Evolutionary conservation across 176 grass and related monocot genomes (phyloP).

Genomic region (Bothriochloa decipiens): DNA sequence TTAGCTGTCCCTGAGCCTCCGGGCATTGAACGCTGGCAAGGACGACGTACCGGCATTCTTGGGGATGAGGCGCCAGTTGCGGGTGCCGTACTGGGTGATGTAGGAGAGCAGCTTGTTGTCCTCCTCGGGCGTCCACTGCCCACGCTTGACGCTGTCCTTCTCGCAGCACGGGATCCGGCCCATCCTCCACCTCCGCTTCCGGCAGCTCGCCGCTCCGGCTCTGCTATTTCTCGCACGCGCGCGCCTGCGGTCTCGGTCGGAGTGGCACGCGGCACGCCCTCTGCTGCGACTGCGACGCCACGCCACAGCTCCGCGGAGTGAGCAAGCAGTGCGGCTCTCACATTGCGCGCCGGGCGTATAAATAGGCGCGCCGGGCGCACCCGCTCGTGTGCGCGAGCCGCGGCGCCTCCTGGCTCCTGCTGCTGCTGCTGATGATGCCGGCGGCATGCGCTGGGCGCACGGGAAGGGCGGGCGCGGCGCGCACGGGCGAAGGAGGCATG

Average conservation of each 20-base stretch:
- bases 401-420: background rate
- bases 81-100: conserved; percentile 81
- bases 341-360: conserved; percentile 22
- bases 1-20: background rate
- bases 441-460: conserved; percentile 21
- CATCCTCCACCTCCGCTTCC: conserved; percentile 43
- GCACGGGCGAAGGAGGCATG: conserved; percentile 69
- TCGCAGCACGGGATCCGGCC: conserved; percentile 94
- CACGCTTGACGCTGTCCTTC: conserved; percentile 95
- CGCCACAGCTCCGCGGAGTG: background rate
- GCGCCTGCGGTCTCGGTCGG: background rate
- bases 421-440: background rate
- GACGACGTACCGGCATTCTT: conserved; percentile 83
- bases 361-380: conserved; percentile 38
- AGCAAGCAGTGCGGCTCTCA: conserved; percentile 6
- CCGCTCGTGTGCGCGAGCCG: background rate
- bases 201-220: background rate
- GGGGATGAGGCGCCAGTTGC: conserved; percentile 97
- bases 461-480: conserved; percentile 47
- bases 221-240: background rate
- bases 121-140: conserved; percentile 98
- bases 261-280: background rate
- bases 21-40: background rate
- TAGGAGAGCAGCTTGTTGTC: conserved; percentile 97
- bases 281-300: background rate